Percentiles rank a stretch among this genome's conserved stretches.
Evolutionary conservation across 2,329 filamentous ascomycete genomes (phyloP).

Genomic region (Eurotiales sp.): DNA sequence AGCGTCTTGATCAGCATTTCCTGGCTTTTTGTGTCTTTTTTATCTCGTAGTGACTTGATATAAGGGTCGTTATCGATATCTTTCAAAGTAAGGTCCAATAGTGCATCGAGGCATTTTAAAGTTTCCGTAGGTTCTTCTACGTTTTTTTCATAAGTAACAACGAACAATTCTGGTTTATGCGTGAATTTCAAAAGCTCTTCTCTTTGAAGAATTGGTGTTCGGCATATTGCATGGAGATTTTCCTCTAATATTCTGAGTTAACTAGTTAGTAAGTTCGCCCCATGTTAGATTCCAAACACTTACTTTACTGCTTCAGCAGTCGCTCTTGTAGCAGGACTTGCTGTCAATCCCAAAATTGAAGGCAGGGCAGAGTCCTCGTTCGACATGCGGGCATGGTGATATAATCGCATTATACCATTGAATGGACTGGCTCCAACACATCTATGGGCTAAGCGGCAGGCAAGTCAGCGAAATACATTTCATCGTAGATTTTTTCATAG

Average conservation of each 20-base stretch:
- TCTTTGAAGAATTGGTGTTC: conserved; percentile 64
- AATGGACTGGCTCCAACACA: conserved; percentile 63
- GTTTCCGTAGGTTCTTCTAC: conserved; percentile 17
- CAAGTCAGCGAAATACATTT: too few relatives aligned
- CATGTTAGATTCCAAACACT: conserved; percentile 9
- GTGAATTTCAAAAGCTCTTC: conserved; percentile 66
- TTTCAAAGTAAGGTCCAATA: conserved; percentile 37
- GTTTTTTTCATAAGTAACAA: conserved; percentile 28
- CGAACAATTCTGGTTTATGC: conserved; percentile 59
- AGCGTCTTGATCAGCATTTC: conserved; percentile 26
- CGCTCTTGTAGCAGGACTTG: conserved; percentile 68
- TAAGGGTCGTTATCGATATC: conserved; percentile 61
- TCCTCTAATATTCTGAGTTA: conserved; percentile 56
- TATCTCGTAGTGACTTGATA: conserved; percentile 46
- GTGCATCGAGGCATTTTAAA: conserved; percentile 44
- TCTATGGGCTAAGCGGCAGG: conserved; percentile 78
- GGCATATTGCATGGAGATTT: conserved; percentile 66
- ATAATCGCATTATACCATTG: conserved; percentile 71
- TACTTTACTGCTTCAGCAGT: conserved; percentile 53
- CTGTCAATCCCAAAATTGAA: conserved; percentile 72
- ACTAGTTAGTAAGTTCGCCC: not conserved
- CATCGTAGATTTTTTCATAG: too few relatives aligned
- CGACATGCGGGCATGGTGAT: conserved; percentile 47
- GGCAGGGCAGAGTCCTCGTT: conserved; percentile 47
- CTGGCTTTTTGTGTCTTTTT: conserved; percentile 33